These are phyloP conservation scores for Trichoderma endophyticum DNA, from an alignment of 2,329 filamentous ascomycete species.

Conservation along the genomic window DNA sequence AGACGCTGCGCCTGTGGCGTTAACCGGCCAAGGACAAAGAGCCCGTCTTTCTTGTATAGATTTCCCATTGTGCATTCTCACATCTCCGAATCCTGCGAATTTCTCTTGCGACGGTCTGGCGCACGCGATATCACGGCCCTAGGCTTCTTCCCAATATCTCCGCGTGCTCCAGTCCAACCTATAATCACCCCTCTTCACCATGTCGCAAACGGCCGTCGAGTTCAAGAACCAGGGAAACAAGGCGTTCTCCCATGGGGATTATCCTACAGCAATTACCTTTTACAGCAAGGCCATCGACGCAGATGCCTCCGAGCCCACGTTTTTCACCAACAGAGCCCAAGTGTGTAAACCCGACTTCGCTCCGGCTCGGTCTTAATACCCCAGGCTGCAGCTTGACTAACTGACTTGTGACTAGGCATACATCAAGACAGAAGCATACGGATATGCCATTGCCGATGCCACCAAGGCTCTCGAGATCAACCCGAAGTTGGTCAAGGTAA, in stretches of 20 bases:
- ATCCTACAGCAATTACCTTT: slow-evolving; percentile 73
- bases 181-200: slow-evolving; percentile 26
- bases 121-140: slow-evolving; percentile 14
- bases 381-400: slow-evolving; percentile 47
- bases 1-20: background rate
- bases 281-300: slow-evolving; percentile 86
- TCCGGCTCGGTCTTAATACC: slow-evolving; percentile 23
- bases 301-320: slow-evolving; percentile 80
- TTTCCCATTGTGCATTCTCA: background rate
- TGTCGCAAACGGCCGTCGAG: slow-evolving; percentile 67
- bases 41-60: background rate
- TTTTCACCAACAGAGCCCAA: slow-evolving; percentile 93
- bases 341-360: slow-evolving; percentile 47
- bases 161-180: slow-evolving; percentile 4
- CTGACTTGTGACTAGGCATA: slow-evolving; percentile 61
- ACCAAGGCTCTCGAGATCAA: slow-evolving; percentile 89
- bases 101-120: background rate
- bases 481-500: slow-evolving; percentile 81
- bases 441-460: slow-evolving; percentile 87
- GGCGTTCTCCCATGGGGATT: slow-evolving; percentile 85
- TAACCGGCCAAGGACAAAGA: background rate
- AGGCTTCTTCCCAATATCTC: background rate
- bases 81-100: background rate
- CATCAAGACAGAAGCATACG: slow-evolving; percentile 93
- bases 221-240: slow-evolving; percentile 95